phyloP scores from a whole-genome alignment of 352 stramenopile species.

The Thraustochytrium striatum region DNA sequence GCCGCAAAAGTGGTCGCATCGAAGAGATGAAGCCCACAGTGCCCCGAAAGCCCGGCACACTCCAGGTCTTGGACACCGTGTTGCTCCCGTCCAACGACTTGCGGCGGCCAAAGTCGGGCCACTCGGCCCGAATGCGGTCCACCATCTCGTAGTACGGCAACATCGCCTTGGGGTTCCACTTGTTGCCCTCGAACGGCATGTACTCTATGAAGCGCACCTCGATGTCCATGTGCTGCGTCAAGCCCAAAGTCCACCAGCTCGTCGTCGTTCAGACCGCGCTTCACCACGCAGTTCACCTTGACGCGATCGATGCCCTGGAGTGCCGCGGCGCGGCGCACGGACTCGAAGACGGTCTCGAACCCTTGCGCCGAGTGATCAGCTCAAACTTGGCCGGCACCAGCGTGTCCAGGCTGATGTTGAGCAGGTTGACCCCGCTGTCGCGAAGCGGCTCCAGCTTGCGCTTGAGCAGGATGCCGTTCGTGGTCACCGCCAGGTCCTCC shows the following conservation, averaged over 20 bases:
- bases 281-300: slow-evolving; percentile 97
- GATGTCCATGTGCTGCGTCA: slow-evolving; percentile 73
- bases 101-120: background rate
- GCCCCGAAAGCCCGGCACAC: slow-evolving; percentile 64
- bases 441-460: slow-evolving; percentile 69
- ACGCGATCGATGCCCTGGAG: slow-evolving; percentile 55
- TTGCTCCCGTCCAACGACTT: slow-evolving; percentile 65
- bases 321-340: slow-evolving; percentile 51
- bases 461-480: slow-evolving; percentile 88
- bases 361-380: slow-evolving; percentile 84
- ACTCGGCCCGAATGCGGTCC: slow-evolving; percentile 50
- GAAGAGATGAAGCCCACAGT: slow-evolving; percentile 92
- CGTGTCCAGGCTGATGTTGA: slow-evolving; percentile 95
- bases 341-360: slow-evolving; percentile 58
- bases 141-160: slow-evolving; percentile 89
- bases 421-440: slow-evolving; percentile 71
- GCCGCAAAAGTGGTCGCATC: slow-evolving; percentile 96
- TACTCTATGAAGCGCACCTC: slow-evolving; percentile 98
- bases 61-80: slow-evolving; percentile 81
- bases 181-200: slow-evolving; percentile 98
- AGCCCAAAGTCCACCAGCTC: slow-evolving; percentile 88
- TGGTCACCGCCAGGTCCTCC: slow-evolving; percentile 84
- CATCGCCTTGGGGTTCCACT: slow-evolving; percentile 85
- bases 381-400: slow-evolving; percentile 82
- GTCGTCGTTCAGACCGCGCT: slow-evolving; percentile 89